Base-by-base conservation (phyloP, 352 stramenopile species). In the Phytophthora tubulina region DNA sequence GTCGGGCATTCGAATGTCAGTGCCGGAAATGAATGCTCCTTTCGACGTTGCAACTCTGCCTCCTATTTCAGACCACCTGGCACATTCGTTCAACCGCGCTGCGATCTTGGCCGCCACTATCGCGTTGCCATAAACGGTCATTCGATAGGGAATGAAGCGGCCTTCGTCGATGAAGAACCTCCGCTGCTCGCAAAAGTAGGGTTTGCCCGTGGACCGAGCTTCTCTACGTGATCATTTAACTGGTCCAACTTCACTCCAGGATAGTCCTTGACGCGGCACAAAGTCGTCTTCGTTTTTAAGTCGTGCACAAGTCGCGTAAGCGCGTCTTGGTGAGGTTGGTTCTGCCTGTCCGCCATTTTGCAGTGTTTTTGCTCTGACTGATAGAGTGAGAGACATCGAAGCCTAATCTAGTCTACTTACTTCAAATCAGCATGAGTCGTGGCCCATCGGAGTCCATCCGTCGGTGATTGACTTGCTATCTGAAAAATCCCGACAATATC, bases 101-200 rank as follows among this genome's bases (percentile, higher is more conserved):
- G 30, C 48, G 9, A 68, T 68, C 51, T 56, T 32, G 14, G 8
- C 4, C 7, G 39, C 57, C 62, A 79, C 46, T 45, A 62, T 62
- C 39, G 52, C 30, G 17, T 51, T 67, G 55, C 62, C 67, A 31
- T 66, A 63, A 32, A 66, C 58, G 3, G 63, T 46, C 39, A 61
- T 63, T 67, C 42, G 57, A 60, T 53, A 68, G 1, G 65, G 70
- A 3, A 56, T 42, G 17, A 73, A 78, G 27, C 21, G 35, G 10
- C 49, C 57, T 67, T 79, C 52, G 56, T 77, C 70, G 44, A 81
- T 69, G 61, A 69, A 78, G 32, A 81, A 73, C 7, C 39, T 48
- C 38, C 21, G 52, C 17, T 81, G 70, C 44, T 72, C 48, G 7
- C 50, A 56, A 78, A 62, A 68, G 57, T 32, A 4, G 65, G 66